Conservation (phyloP, 2,329 filamentous ascomycete genomes). For the Diaporthe sp. region DNA sequence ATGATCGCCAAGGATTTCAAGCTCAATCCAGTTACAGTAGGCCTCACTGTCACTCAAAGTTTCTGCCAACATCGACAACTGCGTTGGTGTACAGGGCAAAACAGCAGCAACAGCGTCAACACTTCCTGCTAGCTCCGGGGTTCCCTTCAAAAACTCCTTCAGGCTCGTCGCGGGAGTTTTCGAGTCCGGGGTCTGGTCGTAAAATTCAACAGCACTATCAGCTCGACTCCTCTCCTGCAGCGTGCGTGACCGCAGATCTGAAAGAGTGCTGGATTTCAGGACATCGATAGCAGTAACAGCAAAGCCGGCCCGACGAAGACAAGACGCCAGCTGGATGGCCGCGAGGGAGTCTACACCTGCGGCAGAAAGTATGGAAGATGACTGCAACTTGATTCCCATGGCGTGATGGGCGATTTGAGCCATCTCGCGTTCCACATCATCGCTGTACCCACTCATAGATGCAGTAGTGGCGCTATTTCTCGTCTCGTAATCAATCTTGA, state of each 20-base stretch:
- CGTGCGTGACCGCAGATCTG: slow-evolving; percentile 44
- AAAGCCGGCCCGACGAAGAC: slow-evolving; percentile 70
- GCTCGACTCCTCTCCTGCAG: not conserved
- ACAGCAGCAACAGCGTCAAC: slow-evolving; percentile 61
- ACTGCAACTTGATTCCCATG: slow-evolving; percentile 47
- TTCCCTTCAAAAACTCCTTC: slow-evolving; percentile 38
- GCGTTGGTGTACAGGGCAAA: slow-evolving; percentile 78
- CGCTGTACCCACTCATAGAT: slow-evolving; percentile 35
- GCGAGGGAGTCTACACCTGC: slow-evolving; percentile 58
- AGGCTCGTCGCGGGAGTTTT: not conserved
- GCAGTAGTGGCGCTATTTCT: slow-evolving; percentile 12
- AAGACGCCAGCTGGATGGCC: slow-evolving; percentile 70
- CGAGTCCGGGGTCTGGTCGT: not conserved
- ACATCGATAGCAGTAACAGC: slow-evolving; percentile 72
- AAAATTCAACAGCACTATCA: not conserved
- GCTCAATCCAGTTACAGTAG: slow-evolving; percentile 85
- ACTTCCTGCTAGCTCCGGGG: slow-evolving; percentile 43
- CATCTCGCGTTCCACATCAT: slow-evolving; percentile 53
- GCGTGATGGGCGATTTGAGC: slow-evolving; percentile 50
- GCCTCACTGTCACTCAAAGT: slow-evolving; percentile 70
- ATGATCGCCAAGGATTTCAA: slow-evolving; percentile 58
- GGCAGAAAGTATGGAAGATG: slow-evolving; percentile 49
- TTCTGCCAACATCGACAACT: slow-evolving; percentile 85
- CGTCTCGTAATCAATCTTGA: slow-evolving; percentile 69
- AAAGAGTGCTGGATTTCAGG: slow-evolving; percentile 66